These are phyloP conservation scores for Pseudogymnoascus pannorum DNA, from an alignment of 2,329 filamentous ascomycete genomes.

Conservation along the genomic window DNA sequence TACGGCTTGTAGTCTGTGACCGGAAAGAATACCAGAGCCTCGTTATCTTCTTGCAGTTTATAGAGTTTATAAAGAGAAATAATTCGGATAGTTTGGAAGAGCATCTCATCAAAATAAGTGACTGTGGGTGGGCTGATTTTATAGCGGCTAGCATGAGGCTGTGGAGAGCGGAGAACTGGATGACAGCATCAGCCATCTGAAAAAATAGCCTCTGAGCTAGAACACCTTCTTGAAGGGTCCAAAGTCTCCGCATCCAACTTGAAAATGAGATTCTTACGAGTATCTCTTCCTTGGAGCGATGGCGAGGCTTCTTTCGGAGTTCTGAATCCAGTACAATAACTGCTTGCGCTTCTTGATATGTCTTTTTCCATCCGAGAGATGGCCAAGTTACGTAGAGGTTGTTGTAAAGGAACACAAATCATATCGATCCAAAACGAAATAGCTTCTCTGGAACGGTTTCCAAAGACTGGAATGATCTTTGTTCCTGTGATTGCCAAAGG, in stretches of 20 bases:
- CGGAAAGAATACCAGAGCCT: no score
- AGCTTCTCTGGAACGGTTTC: conserved; percentile 14
- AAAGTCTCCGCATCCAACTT: conserved; percentile 34
- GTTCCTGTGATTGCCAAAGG: neutral
- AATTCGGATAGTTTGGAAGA: no score
- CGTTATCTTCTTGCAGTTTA: no score
- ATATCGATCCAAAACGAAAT: conserved; percentile 30
- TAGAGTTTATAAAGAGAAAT: no score
- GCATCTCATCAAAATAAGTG: no score
- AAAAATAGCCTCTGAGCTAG: conserved; percentile 28
- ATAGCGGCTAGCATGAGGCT: conserved; percentile 15
- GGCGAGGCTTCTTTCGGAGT: conserved; percentile 20
- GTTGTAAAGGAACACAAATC: conserved; percentile 28
- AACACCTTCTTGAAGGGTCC: conserved; percentile 36
- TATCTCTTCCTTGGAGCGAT: conserved; percentile 23
- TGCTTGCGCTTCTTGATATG: conserved; percentile 29
- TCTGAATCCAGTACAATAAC: conserved; percentile 31
- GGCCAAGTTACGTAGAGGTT: conserved; percentile 23
- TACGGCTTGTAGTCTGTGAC: no score
- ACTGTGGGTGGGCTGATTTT: no score
- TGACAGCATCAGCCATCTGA: conserved; percentile 28
- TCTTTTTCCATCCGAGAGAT: conserved; percentile 29
- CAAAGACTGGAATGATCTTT: neutral
- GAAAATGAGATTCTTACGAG: conserved; percentile 29
- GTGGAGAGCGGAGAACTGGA: conserved; percentile 17